phyloP scores from a whole-genome alignment of 2,329 filamentous ascomycete species.

The Sarocladium oryzae region DNA sequence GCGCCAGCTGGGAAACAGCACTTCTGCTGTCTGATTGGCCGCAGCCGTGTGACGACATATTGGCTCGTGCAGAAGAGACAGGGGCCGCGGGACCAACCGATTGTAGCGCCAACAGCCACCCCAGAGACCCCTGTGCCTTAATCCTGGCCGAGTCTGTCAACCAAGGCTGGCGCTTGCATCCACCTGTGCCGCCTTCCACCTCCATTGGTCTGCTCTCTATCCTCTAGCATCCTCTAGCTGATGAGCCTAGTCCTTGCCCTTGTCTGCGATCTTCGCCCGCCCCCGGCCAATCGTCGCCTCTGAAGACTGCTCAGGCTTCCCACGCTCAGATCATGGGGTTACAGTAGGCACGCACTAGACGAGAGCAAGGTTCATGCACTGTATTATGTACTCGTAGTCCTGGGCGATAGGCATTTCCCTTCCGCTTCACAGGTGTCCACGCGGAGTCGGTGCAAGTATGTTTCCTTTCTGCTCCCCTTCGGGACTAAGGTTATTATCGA shows the following conservation, averaged over 20 bases:
- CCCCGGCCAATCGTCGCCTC: constrained; percentile 9
- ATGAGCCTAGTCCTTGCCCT: neutral
- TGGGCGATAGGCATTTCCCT: no score
- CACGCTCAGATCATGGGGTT: constrained; percentile 6
- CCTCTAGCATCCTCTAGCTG: neutral
- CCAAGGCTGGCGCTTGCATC: constrained; percentile 2
- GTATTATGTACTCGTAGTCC: no score
- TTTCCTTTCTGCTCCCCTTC: no score
- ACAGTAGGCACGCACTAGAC: neutral
- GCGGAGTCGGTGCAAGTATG: no score
- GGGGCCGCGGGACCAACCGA: constrained; percentile 42
- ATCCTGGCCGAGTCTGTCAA: neutral
- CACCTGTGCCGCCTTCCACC: neutral
- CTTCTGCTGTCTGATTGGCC: constrained; percentile 28
- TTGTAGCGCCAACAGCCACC: constrained; percentile 26
- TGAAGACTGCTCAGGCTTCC: constrained; percentile 18
- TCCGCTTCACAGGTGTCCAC: no score
- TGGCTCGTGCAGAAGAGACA: constrained; percentile 37
- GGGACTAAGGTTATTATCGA: no score
- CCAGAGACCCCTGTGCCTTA: neutral
- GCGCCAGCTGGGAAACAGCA: constrained; percentile 8
- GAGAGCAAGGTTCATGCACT: no score
- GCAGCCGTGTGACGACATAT: constrained; percentile 34
- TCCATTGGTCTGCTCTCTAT: neutral
- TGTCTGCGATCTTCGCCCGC: constrained; percentile 8